Evolutionary conservation across 805 yeast species (phyloP), one percentile per base, ranked within the genome.

Genomic region (Candida ipomoeae): DNA sequence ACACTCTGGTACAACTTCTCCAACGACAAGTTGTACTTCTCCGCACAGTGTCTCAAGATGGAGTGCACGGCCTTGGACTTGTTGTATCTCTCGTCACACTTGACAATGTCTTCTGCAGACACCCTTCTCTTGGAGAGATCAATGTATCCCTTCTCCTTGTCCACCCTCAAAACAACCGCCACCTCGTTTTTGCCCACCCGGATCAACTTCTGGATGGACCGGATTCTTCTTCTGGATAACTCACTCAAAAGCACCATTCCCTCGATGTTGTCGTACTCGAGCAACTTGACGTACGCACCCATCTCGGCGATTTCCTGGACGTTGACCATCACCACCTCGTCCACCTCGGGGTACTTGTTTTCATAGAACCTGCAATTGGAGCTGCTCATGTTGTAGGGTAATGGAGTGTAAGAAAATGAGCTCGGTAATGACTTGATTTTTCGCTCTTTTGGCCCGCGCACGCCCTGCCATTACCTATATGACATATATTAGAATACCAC

Each of bases 151-250:
- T 94, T 94, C 70, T 94, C 99, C 71, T 91, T 91, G 74, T 94
- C 99, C 54, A 94, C 99, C 78, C 99, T 87, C 66, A 94, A 79
- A 8, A 94, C 99, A 53, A 94, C 97, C 33, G 92, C 99, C 50
- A 94, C 97, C 74, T 94, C 99, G 67, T 94, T 94, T 69, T 95
- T 89, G 58, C 99, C 99, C 56, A 94, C 98, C 76, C 98, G 87
- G 70, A 94, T 91, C 68, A 90, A 82, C 70, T 94, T 94, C 74
- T 94, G 99, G 66, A 94, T 94, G 48, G 97, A 89, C 71, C 99
- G 83, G 64, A 94, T 94, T 77, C 99, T 95, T 80, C 99, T 89
- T 82, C 99, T 88, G 35, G 98, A 91, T 61, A 94, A 81, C 75
- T 94, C 99, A 39, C 96, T 87, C 63, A 94, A 81, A 58, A 94